These are phyloP conservation scores for Ceratocystis cacaofunesta DNA, from an alignment of 2,329 filamentous ascomycete species.

Conservation along the genomic window DNA sequence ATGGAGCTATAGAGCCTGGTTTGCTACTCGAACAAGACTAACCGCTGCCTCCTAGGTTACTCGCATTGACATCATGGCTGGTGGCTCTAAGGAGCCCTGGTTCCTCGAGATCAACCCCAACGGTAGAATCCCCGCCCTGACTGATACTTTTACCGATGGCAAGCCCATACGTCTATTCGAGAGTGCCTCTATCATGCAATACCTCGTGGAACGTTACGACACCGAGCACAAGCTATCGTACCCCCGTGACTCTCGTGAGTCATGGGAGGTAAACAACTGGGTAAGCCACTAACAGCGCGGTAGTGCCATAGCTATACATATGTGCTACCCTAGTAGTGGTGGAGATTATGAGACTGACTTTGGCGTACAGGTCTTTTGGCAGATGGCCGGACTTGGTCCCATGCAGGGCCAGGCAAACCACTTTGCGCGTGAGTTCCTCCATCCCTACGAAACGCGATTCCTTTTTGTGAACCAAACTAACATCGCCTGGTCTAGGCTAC, in stretches of 20 bases:
- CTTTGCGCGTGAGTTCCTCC: constrained; percentile 43
- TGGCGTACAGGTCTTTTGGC: constrained; percentile 42
- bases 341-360: background rate
- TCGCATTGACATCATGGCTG: constrained; percentile 5
- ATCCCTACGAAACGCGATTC: no score
- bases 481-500: constrained; percentile 35
- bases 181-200: constrained; percentile 69
- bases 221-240: constrained; percentile 70
- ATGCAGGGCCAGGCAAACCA: constrained; percentile 81
- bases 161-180: constrained; percentile 65
- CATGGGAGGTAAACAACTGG: constrained; percentile 72
- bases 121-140: constrained; percentile 76
- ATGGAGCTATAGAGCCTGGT: no score
- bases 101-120: constrained; percentile 89
- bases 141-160: constrained; percentile 62
- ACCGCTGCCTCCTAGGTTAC: constrained; percentile 9
- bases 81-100: constrained; percentile 44
- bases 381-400: constrained; percentile 66
- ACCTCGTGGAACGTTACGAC: constrained; percentile 71
- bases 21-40: background rate
- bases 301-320: no score
- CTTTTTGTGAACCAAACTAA: background rate
- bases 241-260: constrained; percentile 54
- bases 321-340: no score
- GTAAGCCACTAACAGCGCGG: constrained; percentile 24